These are phyloP conservation scores for Mucor circinelloides DNA, from an alignment of 371 early-diverging fungal genomes.

Conservation along the genomic window DNA sequence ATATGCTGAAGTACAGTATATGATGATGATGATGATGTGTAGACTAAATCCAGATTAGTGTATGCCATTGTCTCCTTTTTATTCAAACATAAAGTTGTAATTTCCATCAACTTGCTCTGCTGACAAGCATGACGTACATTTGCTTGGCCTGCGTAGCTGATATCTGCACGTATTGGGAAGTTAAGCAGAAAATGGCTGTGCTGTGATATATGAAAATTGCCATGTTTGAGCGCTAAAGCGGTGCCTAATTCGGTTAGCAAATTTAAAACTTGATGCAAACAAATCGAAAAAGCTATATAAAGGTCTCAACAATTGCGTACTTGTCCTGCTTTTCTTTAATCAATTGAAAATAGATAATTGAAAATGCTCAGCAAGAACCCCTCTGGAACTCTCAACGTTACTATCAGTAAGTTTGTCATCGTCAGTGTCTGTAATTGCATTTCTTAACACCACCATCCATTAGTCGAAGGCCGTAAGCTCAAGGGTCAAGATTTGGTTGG, in stretches of 20 bases:
- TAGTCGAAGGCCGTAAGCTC: conserved; percentile 34
- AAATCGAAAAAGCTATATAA: conserved; percentile 14
- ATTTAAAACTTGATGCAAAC: not conserved
- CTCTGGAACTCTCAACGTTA: conserved; percentile 24
- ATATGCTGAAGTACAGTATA: not conserved
- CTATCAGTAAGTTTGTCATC: conserved; percentile 27
- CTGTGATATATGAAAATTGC: not conserved
- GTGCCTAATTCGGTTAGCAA: not conserved
- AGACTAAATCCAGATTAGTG: not conserved
- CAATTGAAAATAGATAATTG: not conserved
- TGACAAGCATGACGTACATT: not conserved
- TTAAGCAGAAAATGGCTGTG: not conserved
- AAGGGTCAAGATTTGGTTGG: conserved; percentile 28
- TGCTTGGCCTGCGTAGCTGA: not conserved
- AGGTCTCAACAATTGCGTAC: not conserved
- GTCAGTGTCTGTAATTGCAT: not conserved
- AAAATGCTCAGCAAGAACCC: conserved; percentile 28
- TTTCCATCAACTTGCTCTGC: not conserved
- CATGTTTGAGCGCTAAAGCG: not conserved
- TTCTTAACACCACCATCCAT: not conserved
- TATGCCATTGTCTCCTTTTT: not conserved
- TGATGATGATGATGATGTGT: not conserved
- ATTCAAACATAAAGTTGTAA: not conserved
- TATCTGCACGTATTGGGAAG: not conserved
- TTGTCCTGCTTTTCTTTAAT: not conserved